Conservation (phyloP, 2,329 filamentous ascomycete genomes). For the Ascochyta rabiei region DNA sequence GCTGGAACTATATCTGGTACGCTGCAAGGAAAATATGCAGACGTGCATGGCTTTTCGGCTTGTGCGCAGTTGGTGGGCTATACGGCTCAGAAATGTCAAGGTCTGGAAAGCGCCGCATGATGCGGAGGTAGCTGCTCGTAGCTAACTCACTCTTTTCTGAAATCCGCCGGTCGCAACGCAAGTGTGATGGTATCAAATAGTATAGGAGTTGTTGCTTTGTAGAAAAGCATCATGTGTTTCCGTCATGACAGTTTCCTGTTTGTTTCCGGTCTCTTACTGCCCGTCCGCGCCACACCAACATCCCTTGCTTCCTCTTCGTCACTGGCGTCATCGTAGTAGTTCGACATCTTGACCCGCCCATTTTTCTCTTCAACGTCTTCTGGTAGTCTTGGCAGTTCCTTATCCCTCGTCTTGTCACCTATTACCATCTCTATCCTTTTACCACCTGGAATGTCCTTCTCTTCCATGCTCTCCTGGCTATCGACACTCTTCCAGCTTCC, state of each 20-base stretch:
- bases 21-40: background rate
- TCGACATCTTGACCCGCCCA: background rate
- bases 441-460: background rate
- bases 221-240: background rate
- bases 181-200: no score
- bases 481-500: conserved; percentile 13
- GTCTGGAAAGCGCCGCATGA: background rate
- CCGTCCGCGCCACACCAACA: conserved; percentile 8
- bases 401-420: background rate
- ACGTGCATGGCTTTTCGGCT: background rate
- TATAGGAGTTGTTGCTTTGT: background rate
- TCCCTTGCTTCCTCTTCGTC: conserved; percentile 16
- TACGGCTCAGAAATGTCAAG: background rate
- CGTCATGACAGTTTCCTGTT: background rate
- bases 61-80: background rate
- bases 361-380: background rate
- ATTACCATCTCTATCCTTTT: background rate
- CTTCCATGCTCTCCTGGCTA: background rate
- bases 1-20: background rate
- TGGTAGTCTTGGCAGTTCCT: conserved; percentile 2
- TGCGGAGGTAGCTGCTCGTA: no score
- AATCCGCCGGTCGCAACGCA: no score
- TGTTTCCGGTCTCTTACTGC: background rate
- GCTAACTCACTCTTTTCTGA: no score
- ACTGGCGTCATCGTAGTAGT: conserved; percentile 23